These are phyloP conservation scores for Daldinia decipiens DNA, from an alignment of 495 filamentous ascomycete genomes.

Conservation along the genomic window DNA sequence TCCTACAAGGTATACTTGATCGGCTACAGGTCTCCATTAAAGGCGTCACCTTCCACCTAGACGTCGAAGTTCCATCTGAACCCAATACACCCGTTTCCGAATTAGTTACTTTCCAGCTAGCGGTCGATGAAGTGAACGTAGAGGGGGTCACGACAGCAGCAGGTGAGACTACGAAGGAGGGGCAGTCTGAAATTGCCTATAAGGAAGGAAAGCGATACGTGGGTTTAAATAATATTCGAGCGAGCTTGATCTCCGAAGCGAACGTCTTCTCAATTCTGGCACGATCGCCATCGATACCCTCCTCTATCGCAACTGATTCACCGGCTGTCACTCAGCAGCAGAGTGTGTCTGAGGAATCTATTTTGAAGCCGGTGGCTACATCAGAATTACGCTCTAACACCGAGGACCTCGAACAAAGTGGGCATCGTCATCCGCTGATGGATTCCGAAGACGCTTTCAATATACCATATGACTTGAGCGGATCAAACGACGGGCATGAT, in stretches of 20 bases:
- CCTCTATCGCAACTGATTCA: conserved; percentile 65
- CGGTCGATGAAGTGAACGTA: conserved; percentile 71
- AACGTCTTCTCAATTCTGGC: conserved; percentile 74
- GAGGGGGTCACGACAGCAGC: conserved; percentile 66
- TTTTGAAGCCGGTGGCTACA: conserved; percentile 2
- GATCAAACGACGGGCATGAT: conserved; percentile 36
- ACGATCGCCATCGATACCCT: conserved; percentile 68
- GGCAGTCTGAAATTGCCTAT: conserved; percentile 41
- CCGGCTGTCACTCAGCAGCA: conserved; percentile 42
- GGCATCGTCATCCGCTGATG: conserved; percentile 43
- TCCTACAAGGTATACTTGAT: conserved; percentile 84
- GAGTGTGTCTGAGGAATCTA: conserved; percentile 34
- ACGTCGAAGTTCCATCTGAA: conserved; percentile 73
- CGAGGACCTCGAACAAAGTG: conserved; percentile 47
- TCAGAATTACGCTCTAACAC: conserved; percentile 27
- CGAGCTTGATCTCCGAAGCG: conserved; percentile 75
- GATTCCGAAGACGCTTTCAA: conserved; percentile 62
- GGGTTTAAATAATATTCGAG: conserved; percentile 68
- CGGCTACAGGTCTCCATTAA: conserved; percentile 76
- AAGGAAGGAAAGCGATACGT: conserved; percentile 74
- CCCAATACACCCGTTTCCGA: conserved; percentile 60
- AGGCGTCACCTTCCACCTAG: conserved; percentile 64
- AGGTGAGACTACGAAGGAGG: conserved; percentile 26
- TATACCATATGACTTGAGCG: conserved; percentile 59
- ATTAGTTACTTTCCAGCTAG: conserved; percentile 70